Base-by-base conservation (phyloP, 345 rosid species). In the Eutrema yunnanense region DNA sequence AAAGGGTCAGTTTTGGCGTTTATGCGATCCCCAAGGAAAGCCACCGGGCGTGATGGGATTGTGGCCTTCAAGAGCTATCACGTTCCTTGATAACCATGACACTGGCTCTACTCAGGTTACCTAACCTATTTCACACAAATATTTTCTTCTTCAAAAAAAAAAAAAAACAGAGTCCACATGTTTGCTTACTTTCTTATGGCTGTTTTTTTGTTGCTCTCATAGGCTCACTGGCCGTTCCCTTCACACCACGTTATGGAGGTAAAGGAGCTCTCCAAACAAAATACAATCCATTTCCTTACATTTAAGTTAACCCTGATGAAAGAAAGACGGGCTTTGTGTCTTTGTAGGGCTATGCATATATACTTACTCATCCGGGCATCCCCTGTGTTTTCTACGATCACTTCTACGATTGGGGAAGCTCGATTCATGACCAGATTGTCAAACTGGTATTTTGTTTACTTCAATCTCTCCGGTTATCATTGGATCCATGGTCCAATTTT, bases 41-140 rank as follows among this genome's bases (percentile, higher is more conserved):
- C 97, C 96, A 48, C 92, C 97, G 0, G 96, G 97, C 56, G 88
- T 90, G 69, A 79, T 93, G 85, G 98, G 96, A 72, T 87, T 88
- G 98, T 93, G 98, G 98, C 91, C 97, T 63, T 93, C 94, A 19
- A 89, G 97, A 83, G 83, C 96, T 34, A 92, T 87, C 55, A 89
- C 98, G 5, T 89, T 90, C 77, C 81, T 93, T 22, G 98, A 93
- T 72, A 93, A 90, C 78, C 98, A 93, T 62, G 96, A 90, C 70
- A 93, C 97, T 58, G 97, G 97, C 71, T 93, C 98, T 75, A 89
- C 97, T 32, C 96, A 90, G 94, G 96, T 87, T 56, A 47, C 65
- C 30, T 43, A 19, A 9, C 4, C 40, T 22, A 6, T 34, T n/a
- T 32, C 59, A 54, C 59, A 12, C 13, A 12, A 6, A 32, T 54